Evolutionary conservation across 768 basidiomycete genomes (phyloP).

Genomic region (Hemileccinum impolitum): DNA sequence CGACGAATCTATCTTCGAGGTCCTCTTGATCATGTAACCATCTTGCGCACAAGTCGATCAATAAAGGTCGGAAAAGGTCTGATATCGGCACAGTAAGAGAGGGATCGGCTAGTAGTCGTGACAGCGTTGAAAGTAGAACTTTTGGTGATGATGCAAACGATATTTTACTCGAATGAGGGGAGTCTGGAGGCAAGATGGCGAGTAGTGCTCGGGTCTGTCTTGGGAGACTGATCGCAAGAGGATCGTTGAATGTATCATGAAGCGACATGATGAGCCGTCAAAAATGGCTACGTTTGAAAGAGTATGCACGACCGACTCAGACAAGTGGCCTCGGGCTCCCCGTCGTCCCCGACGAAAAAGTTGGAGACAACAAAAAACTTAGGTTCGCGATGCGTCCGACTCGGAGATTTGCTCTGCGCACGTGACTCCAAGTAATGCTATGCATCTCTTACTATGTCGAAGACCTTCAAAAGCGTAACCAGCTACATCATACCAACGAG

Average conservation of each 20-base stretch:
- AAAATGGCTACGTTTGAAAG: not conserved
- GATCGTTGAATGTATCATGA: slow-evolving; percentile 40
- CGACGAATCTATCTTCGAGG: slow-evolving; percentile 50
- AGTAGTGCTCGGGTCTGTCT: slow-evolving; percentile 51
- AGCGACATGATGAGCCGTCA: slow-evolving; percentile 9
- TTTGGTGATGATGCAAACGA: slow-evolving; percentile 36
- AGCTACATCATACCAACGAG: not conserved
- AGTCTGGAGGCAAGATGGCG: slow-evolving; percentile 40
- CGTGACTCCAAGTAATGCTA: slow-evolving; percentile 19
- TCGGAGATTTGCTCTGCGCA: slow-evolving; percentile 8
- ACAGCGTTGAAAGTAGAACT: slow-evolving; percentile 52
- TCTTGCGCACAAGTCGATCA: slow-evolving; percentile 75
- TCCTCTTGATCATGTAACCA: slow-evolving; percentile 64
- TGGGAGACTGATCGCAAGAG: slow-evolving; percentile 55
- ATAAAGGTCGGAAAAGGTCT: slow-evolving; percentile 67
- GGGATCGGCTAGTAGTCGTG: slow-evolving; percentile 57
- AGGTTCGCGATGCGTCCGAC: too few relatives aligned
- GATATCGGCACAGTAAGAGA: slow-evolving; percentile 63
- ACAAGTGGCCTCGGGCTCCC: slow-evolving; percentile 2
- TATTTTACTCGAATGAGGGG: slow-evolving; percentile 38
- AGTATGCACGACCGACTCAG: not conserved
- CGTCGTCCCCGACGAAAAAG: too few relatives aligned
- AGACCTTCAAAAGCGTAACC: too few relatives aligned
- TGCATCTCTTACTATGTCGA: slow-evolving; percentile 12
- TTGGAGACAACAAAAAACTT: too few relatives aligned